Base-by-base conservation (phyloP, 306 rosid species). In the Vigna angularis region DNA sequence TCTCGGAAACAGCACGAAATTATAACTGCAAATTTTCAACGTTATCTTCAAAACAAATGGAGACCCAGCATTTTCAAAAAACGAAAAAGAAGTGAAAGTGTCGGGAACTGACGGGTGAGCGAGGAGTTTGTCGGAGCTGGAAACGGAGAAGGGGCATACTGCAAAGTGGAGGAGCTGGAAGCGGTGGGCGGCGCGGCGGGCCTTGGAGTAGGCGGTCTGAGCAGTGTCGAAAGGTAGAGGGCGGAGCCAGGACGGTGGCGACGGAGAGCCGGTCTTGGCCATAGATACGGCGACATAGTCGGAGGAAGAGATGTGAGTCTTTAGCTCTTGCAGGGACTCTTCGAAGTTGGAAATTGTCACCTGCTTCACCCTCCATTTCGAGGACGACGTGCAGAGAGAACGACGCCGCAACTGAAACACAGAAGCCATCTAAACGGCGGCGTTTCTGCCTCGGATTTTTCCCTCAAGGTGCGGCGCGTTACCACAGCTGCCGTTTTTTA, bases 151-250 rank as follows among this genome's bases (percentile, higher is more conserved):
- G 2, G 98, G 98, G 78, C 97, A 95, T 24, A 91, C 90, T 5
- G 98, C 88, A 55, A 95, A 87, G 70, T 95, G 98, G 48, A 95
- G 83, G 7, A 87, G 76, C 90, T 95, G 97, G 73, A 89, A 95
- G 15, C 91, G 86, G 66, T 88, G 88, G 51, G 98, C 95, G 8
- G 97, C 80, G 70, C 47, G 86, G 76, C 81, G 84, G 74, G 92
- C 93, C 80, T 95, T 95, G 68, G 58, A 77, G 73, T 92, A 94
- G 14, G 98, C 88, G 1, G 86, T 88, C 47, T 90, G 84, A 28
- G 74, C 66, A 16, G 93, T 85, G 73, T 94, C 98, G 50, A 88
- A 89, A 38, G 97, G 91, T 3, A 83, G 91, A 17, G 68, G 70
- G 1, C 92, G 94, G 86, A 85, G 95, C 91, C 94, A 90, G 0